phyloP scores from a whole-genome alignment of 495 filamentous ascomycete genomes.

The Aspergillus nidulans region DNA sequence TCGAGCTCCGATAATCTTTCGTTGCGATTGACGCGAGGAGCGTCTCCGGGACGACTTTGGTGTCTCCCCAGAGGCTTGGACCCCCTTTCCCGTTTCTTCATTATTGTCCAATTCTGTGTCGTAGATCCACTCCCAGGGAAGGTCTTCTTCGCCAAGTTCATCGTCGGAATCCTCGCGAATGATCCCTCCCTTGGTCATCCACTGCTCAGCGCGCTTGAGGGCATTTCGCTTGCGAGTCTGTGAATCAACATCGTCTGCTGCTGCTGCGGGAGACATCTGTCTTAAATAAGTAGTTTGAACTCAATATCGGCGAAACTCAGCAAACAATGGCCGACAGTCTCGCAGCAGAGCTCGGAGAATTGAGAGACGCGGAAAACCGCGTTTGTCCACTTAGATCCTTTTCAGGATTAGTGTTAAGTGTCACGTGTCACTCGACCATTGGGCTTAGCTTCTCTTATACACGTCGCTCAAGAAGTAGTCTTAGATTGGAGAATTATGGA shows the following conservation, averaged over 20 bases:
- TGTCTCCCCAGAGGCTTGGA: slow-evolving; percentile 29
- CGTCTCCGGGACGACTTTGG: slow-evolving; percentile 31
- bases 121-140: slow-evolving; percentile 94
- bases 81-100: slow-evolving; percentile 19
- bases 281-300: not conserved
- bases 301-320: not conserved
- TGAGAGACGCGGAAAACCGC: slow-evolving; percentile 26
- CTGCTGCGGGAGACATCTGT: slow-evolving; percentile 19
- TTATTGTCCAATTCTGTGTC: slow-evolving; percentile 28
- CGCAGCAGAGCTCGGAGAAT: slow-evolving; percentile 3
- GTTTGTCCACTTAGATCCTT: slow-evolving; percentile 39
- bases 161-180: slow-evolving; percentile 85
- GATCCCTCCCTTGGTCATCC: slow-evolving; percentile 62
- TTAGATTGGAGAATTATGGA: not conserved
- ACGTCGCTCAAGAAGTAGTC: not conserved
- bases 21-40: slow-evolving; percentile 27
- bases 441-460: not conserved
- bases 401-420: slow-evolving; percentile 26
- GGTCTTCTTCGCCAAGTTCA: slow-evolving; percentile 78
- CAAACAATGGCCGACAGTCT: not conserved
- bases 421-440: not conserved
- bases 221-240: slow-evolving; percentile 21
- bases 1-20: slow-evolving; percentile 69
- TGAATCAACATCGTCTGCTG: slow-evolving; percentile 16
- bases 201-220: slow-evolving; percentile 51